Percentiles rank a stretch among this genome's conserved stretches.
These are phyloP conservation scores for Tetrahymena elliotti DNA, from an alignment of 73 alveolate species.

Conservation along the genomic window DNA sequence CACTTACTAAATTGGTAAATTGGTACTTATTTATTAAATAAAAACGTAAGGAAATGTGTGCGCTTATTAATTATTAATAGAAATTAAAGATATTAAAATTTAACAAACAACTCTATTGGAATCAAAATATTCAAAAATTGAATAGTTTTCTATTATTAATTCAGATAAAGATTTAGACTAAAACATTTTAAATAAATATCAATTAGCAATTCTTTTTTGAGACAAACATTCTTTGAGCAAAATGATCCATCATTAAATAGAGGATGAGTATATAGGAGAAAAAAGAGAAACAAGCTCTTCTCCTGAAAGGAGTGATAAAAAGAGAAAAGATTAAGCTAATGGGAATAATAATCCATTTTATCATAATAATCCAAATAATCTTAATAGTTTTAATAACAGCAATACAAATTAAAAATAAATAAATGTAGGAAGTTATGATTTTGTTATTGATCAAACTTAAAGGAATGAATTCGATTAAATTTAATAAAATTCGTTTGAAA, in stretches of 20 bases:
- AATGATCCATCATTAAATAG: not conserved
- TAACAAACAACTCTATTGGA: not conserved
- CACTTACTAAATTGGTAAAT: not conserved
- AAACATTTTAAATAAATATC: not conserved
- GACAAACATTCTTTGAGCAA: not conserved
- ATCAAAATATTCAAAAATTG: not conserved
- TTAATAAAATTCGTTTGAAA: not conserved
- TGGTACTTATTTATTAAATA: not conserved
- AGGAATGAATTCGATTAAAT: not conserved
- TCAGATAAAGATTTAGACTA: not conserved
- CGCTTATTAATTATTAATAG: not conserved
- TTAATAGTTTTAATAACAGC: not conserved
- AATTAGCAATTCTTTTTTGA: not conserved
- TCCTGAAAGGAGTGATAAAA: not conserved
- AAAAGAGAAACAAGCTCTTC: not conserved
- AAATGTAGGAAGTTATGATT: not conserved
- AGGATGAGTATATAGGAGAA: not conserved
- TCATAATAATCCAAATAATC: not conserved
- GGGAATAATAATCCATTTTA: not conserved
- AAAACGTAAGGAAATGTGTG: not conserved
- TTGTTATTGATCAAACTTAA: not conserved
- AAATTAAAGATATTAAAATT: not conserved
- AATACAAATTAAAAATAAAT: not conserved
- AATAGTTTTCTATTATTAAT: not conserved
- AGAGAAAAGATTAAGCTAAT: not conserved